phyloP scores from a whole-genome alignment of 768 basidiomycete genomes.

The Boletus sp. region DNA sequence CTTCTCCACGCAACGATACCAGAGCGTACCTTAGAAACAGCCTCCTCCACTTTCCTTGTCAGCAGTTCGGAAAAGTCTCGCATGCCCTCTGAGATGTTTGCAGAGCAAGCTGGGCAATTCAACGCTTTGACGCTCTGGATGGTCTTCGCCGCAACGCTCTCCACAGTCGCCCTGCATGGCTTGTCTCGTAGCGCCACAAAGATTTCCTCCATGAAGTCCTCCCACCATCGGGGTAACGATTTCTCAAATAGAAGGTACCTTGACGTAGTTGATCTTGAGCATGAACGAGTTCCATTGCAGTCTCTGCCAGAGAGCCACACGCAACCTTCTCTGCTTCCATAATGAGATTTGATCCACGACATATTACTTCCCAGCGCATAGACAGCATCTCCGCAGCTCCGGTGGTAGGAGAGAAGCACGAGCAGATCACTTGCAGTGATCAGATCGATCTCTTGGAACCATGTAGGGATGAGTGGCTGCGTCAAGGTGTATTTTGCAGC shows the following conservation, averaged over 20 bases:
- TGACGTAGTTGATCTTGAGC: neutral
- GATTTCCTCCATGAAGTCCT: conserved; percentile 12
- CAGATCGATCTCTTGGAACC: conserved; percentile 25
- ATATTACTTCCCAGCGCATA: neutral
- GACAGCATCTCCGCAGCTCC: conserved; percentile 9
- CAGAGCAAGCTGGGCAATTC: conserved; percentile 2
- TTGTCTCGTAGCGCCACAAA: conserved; percentile 16
- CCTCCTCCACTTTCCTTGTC: conserved; percentile 7
- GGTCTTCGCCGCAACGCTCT: neutral
- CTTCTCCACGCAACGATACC: neutral
- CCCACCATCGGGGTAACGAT: conserved; percentile 14
- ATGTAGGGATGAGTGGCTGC: conserved; percentile 18
- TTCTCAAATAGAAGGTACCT: neutral
- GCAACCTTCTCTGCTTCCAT: neutral
- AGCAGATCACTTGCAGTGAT: conserved; percentile 28
- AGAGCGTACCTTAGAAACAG: conserved; percentile 5
- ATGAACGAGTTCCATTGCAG: neutral
- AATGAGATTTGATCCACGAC: conserved; percentile 16
- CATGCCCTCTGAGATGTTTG: conserved; percentile 8
- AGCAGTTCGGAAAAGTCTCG: neutral
- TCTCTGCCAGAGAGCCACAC: neutral
- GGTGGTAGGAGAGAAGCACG: conserved; percentile 22
- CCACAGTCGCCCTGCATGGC: conserved; percentile 14
- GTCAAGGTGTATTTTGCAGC: conserved; percentile 31
- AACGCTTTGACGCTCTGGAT: neutral